Conservation (phyloP, 2,329 filamentous ascomycete species). For the Fusarium sp. region DNA sequence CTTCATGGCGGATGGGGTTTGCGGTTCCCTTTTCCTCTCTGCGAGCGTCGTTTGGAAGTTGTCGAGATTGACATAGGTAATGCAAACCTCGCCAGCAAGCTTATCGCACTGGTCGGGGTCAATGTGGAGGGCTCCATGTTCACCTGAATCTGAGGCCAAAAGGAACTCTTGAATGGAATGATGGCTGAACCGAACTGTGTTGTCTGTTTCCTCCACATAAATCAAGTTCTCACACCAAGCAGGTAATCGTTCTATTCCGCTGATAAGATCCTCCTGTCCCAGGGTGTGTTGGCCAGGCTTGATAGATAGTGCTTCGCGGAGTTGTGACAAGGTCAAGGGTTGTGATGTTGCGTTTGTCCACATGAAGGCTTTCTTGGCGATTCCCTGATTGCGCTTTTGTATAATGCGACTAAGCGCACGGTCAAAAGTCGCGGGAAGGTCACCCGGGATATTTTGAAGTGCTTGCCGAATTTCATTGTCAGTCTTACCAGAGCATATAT, state of each 20-base stretch:
- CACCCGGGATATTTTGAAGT: not conserved
- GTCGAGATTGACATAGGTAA: constrained; percentile 15
- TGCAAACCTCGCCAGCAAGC: not conserved
- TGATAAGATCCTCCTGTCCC: not conserved
- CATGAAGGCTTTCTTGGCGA: constrained; percentile 6
- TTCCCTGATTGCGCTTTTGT: not conserved
- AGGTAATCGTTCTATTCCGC: not conserved
- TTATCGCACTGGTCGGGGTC: not conserved
- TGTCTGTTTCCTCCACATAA: constrained; percentile 4
- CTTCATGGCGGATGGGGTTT: not conserved
- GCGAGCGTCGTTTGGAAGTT: not conserved
- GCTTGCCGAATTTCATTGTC: constrained; percentile 14
- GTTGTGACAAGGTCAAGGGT: constrained; percentile 1
- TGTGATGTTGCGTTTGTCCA: not conserved
- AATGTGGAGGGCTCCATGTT: not conserved
- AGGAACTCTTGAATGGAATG: constrained; percentile 28
- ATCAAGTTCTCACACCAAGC: constrained; percentile 25
- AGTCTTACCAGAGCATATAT: constrained; percentile 15
- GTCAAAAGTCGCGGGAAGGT: constrained; percentile 19
- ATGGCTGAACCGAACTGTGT: constrained; percentile 29
- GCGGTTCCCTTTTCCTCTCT: not conserved
- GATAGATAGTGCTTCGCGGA: constrained; percentile 21
- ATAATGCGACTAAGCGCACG: constrained; percentile 10
- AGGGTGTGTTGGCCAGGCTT: not conserved
- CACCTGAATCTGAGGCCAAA: accelerated